Evolutionary conservation across 331 rosid genomes (phyloP).

Genomic region (Malus hybrid): DNA sequence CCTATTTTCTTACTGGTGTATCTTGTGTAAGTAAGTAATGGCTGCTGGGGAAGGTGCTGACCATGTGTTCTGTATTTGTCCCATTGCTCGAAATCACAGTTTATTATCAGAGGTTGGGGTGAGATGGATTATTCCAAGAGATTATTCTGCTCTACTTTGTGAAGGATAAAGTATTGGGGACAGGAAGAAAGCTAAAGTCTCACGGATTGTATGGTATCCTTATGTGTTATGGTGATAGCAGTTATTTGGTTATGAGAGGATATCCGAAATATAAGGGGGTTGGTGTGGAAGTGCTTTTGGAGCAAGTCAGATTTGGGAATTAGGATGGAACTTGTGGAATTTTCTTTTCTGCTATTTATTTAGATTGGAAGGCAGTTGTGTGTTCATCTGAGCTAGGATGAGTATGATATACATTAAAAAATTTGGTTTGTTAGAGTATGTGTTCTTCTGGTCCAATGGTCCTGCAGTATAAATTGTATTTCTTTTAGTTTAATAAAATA

Average conservation of each 20-base stretch:
- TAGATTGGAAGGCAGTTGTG: not conserved
- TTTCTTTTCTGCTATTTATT: not conserved
- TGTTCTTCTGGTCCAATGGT: not conserved
- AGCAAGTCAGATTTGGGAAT: not conserved
- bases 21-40: not conserved
- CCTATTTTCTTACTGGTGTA: not conserved
- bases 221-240: not conserved
- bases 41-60: not conserved
- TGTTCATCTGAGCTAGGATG: not conserved
- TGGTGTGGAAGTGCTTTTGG: not conserved
- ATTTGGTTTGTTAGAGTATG: not conserved
- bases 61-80: not conserved
- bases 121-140: not conserved
- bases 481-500: not conserved
- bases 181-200: not conserved
- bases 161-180: not conserved
- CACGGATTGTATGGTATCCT: not conserved
- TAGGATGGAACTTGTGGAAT: not conserved
- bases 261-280: not conserved
- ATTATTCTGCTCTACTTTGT: not conserved
- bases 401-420: not conserved
- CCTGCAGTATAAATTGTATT: not conserved
- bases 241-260: not conserved
- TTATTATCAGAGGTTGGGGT: not conserved
- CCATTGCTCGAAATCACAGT: not conserved